Evolutionary conservation across 345 rosid species (phyloP), one percentile per base, ranked within the genome.

Genomic region (Citrus hindsii): DNA sequence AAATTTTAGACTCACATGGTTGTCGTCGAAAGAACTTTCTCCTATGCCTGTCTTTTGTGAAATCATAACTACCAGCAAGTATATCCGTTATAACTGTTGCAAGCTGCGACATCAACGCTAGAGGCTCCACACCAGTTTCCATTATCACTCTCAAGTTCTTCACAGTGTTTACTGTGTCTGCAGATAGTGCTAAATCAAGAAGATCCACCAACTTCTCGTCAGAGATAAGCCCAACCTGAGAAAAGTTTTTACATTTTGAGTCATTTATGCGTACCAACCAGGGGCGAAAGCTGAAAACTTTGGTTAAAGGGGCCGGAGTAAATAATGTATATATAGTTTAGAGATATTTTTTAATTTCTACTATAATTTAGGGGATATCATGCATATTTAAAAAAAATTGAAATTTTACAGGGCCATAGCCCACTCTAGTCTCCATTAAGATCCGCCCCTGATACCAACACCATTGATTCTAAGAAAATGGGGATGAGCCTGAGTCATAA

Each of bases 141-240:
- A 97, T 93, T 85, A 97, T 89, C 79, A 79, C 82, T 77, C 99
- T 89, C 83, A 97, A 82, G 71, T 85, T 92, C 97, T 94, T 97
- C 68, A 96, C 98, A 1, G 99, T 96, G 87, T 96, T 96, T 38
- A 94, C 94, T 1, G 99, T 93, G 85, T 97, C 99, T 14, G 99
- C 99, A 48, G 99, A 97, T 86, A 97, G 83, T 69, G 99, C 99
- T 76, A 97, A 83, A 88, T 97, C 99, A 76, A 97, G 99, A 88
- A 97, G 98, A 88, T 93, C 98, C 75, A 97, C 93, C 84, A 97
- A 75, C 82, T 93, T 97, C 83, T 97, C 99, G 86, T 97, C 99
- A 75, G 94, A 92, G 63, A 97, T 87, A 73, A 97, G 93, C 71
- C 99, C 99, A 76, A 90, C 98, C 99, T 97, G 89, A 42, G 70